Conservation (phyloP, 805 yeast species). For the Isabelozyma rhagii region DNA sequence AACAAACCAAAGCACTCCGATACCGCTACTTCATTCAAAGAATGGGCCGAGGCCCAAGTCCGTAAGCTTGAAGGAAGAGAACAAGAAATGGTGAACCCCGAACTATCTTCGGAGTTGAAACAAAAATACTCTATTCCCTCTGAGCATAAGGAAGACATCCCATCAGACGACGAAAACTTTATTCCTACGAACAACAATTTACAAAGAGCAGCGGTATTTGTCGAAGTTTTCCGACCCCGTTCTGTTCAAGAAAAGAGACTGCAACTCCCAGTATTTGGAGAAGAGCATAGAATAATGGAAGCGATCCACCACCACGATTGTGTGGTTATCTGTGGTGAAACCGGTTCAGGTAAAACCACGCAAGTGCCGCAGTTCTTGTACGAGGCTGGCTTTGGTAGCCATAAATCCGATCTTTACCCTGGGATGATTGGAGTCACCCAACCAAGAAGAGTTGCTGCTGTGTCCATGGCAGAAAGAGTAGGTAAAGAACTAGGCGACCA, state of each 20-base stretch:
- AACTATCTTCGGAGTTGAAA: slow-evolving; percentile 47
- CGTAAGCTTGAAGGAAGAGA: slow-evolving; percentile 62
- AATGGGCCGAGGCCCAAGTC: slow-evolving; percentile 82
- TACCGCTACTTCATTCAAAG: slow-evolving; percentile 66
- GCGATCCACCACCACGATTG: slow-evolving; percentile 91
- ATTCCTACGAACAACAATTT: slow-evolving; percentile 55
- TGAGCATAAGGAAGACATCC: slow-evolving; percentile 67
- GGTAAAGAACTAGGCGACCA: slow-evolving; percentile 72
- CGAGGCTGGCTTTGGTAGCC: slow-evolving; percentile 86
- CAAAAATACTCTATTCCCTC: slow-evolving; percentile 43
- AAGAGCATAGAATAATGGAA: slow-evolving; percentile 93
- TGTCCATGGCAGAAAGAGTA: slow-evolving; percentile 85
- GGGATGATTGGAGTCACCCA: slow-evolving; percentile 98
- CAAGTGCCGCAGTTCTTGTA: slow-evolving; percentile 95
- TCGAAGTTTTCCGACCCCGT: slow-evolving; percentile 61
- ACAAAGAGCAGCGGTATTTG: slow-evolving; percentile 61
- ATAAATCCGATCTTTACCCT: slow-evolving; percentile 52
- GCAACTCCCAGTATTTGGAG: slow-evolving; percentile 82
- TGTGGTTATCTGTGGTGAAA: slow-evolving; percentile 91
- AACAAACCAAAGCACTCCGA: slow-evolving; percentile 45
- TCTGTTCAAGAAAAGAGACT: slow-evolving; percentile 66
- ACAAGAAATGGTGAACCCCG: slow-evolving; percentile 39
- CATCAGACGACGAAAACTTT: slow-evolving; percentile 57
- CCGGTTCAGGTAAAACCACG: slow-evolving; percentile 98
- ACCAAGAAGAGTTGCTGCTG: slow-evolving; percentile 92